Evolutionary conservation across 2,329 filamentous ascomycete species (phyloP).

Genomic region (Colletotrichum musicola): DNA sequence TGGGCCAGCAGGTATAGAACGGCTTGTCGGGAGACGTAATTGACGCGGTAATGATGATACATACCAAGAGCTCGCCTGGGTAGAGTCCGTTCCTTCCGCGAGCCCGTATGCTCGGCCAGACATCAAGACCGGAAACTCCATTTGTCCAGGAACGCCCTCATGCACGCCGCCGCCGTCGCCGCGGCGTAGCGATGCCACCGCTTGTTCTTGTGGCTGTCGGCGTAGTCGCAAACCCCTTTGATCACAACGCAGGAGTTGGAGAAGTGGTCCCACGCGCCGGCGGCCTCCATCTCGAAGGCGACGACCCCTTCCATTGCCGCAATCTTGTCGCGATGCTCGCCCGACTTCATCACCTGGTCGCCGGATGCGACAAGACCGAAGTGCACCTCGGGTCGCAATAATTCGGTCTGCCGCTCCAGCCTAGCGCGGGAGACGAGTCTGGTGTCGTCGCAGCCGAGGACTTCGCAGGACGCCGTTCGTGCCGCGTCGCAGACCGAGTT

Average conservation of each 20-base stretch:
- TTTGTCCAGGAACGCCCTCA: constrained; percentile 16
- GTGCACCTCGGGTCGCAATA: constrained; percentile 43
- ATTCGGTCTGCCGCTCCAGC: neutral
- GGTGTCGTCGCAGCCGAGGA: constrained; percentile 42
- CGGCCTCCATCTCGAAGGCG: constrained; percentile 52
- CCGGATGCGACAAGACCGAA: constrained; percentile 53
- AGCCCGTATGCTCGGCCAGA: neutral
- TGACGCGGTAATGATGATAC: too few relatives aligned
- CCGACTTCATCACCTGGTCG: constrained; percentile 53
- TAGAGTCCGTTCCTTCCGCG: neutral
- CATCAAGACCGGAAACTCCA: neutral
- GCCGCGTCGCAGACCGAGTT: constrained; percentile 41
- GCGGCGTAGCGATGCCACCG: constrained; percentile 56
- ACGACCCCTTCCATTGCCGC: constrained; percentile 41
- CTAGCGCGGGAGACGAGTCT: constrained; percentile 4
- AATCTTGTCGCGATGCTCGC: constrained; percentile 49
- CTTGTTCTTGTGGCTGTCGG: constrained; percentile 55
- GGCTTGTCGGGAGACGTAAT: too few relatives aligned
- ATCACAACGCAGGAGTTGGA: constrained; percentile 46
- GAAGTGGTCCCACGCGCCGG: constrained; percentile 48
- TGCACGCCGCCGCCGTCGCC: constrained; percentile 51
- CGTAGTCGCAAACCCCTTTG: constrained; percentile 56
- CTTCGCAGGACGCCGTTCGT: constrained; percentile 38
- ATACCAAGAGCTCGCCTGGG: too few relatives aligned
- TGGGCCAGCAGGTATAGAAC: too few relatives aligned